These are phyloP conservation scores for Botrytis paeoniae DNA, from an alignment of 2,329 filamentous ascomycete genomes.

Conservation along the genomic window DNA sequence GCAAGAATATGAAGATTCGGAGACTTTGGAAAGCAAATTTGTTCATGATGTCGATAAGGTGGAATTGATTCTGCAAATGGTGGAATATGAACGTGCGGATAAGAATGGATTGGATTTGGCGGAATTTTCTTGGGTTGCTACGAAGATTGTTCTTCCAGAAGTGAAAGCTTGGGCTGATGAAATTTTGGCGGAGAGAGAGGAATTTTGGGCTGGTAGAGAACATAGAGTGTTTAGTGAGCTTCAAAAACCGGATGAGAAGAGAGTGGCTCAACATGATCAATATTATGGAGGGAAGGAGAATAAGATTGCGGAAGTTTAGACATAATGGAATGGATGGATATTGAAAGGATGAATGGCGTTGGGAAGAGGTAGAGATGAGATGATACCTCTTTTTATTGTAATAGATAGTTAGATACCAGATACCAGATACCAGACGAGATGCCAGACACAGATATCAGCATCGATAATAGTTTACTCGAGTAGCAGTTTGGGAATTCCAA, in stretches of 20 bases:
- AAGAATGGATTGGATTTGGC: constrained; percentile 64
- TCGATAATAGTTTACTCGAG: not conserved
- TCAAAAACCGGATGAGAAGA: constrained; percentile 7
- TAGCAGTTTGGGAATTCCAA: not conserved
- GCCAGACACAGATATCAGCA: not conserved
- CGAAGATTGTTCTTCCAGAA: constrained; percentile 70
- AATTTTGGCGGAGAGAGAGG: constrained; percentile 71
- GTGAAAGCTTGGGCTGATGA: constrained; percentile 76
- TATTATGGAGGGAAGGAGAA: constrained; percentile 23
- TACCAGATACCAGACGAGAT: too few relatives aligned
- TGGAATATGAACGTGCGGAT: constrained; percentile 83
- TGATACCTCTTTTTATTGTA: not conserved
- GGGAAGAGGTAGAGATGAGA: not conserved
- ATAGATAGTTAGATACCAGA: not conserved
- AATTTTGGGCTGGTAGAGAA: constrained; percentile 60
- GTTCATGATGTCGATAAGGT: constrained; percentile 98
- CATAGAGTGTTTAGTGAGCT: not conserved
- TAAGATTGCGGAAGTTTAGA: not conserved
- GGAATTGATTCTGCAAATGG: constrained; percentile 90
- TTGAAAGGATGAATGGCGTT: not conserved
- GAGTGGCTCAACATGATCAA: constrained; percentile 17
- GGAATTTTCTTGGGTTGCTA: constrained; percentile 81
- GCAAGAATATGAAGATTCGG: constrained; percentile 90
- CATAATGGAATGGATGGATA: not conserved
- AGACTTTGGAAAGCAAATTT: constrained; percentile 80